Base-by-base conservation (phyloP, 495 filamentous ascomycete species). In the Annulohypoxylon moriforme region DNA sequence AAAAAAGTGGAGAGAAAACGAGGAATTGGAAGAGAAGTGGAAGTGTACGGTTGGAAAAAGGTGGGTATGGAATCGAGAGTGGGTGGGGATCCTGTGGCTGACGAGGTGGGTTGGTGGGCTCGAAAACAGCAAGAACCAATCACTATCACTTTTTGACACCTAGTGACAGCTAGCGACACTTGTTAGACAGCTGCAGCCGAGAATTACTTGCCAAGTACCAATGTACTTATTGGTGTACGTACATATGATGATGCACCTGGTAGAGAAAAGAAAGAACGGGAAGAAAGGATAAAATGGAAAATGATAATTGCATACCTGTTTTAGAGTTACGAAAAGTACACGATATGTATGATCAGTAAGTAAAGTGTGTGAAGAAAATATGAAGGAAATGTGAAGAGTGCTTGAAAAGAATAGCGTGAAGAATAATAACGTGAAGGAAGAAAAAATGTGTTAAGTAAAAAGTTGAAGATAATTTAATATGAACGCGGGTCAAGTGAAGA, bases 1-100 rank as follows among this genome's bases (percentile, higher is more conserved):
- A 74, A 52, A 76, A 69, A 64, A 74, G 73, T 73, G 69, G 75
- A 47, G 70, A 69, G 27, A 24, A 22, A 16, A 62, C 65, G 47
- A 44, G 57, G 61, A 60, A 65, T 64, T 66, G 57, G 67, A 58
- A 58, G 61, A 67, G 9, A 29, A 18, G 27, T 25, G 63, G 58
- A 56, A 69, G 33, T 34, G 49, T 18, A 49, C 49, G 66, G 66
- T 38, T 64, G 67, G 60, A 42, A 52, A 27, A 33, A 40, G 33
- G 9, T 25, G 55, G 42, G 20, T 10, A 20, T 55, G 27, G 49
- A 31, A 53, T n/a, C 2, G 22, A 42, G 14, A 59, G 52, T 38
- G 22, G 36, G 50, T 34, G 29, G 50, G 29, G 50, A n/a, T n/a
- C n/a, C 25, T 55, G 50, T 55, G 50, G 50, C 50, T 55, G 47